phyloP scores from a whole-genome alignment of 495 filamentous ascomycete genomes.

The Aspergillus ellipticus region DNA sequence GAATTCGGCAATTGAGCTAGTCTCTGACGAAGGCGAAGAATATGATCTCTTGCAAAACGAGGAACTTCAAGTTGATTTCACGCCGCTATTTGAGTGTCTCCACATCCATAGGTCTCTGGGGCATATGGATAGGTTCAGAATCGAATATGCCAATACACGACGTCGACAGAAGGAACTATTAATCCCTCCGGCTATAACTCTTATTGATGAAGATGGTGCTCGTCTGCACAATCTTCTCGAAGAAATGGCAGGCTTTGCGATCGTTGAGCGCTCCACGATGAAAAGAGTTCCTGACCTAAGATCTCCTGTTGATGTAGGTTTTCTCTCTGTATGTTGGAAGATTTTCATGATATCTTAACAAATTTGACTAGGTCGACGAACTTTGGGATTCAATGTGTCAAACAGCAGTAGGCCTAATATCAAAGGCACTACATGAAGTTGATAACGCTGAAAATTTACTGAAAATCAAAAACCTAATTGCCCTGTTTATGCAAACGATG shows the following conservation, averaged over 20 bases:
- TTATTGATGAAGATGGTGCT: conserved; percentile 69
- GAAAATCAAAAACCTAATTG: conserved; percentile 87
- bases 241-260: conserved; percentile 92
- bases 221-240: conserved; percentile 83
- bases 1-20: conserved; percentile 93
- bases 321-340: neutral
- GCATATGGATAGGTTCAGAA: conserved; percentile 82
- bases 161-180: conserved; percentile 88
- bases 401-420: conserved; percentile 73
- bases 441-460: conserved; percentile 79
- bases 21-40: conserved; percentile 91
- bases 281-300: conserved; percentile 75
- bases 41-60: conserved; percentile 94
- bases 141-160: conserved; percentile 86
- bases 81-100: conserved; percentile 88
- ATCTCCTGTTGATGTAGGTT: conserved; percentile 71
- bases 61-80: conserved; percentile 89
- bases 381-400: conserved; percentile 99
- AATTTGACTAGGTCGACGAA: conserved; percentile 69
- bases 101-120: conserved; percentile 97
- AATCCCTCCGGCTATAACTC: conserved; percentile 65
- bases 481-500: conserved; percentile 97
- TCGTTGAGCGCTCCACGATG: conserved; percentile 93
- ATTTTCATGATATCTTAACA: conserved; percentile 1
- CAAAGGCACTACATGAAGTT: conserved; percentile 68